Evolutionary conservation across 2,329 filamentous ascomycete genomes (phyloP), one percentile per base, ranked within the genome.

Genomic region (Pyricularia grisea): DNA sequence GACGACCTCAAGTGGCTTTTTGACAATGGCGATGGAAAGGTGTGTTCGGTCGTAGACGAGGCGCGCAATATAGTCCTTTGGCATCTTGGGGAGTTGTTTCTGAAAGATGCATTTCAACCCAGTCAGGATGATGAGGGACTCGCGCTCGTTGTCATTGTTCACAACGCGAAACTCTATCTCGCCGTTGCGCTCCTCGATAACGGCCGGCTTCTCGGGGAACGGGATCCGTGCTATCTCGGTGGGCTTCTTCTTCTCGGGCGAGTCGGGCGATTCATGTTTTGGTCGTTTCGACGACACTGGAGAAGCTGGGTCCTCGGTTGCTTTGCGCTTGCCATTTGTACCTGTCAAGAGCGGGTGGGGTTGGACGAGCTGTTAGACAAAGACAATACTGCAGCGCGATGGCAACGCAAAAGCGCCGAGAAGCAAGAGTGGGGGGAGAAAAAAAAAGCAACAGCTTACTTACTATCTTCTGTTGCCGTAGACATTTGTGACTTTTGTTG

Each of bases 161-260:
- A 92, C 90, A 11, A 92, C 90, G 67, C 89, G 84, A 77, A 92
- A 92, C 74, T 92, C 89, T 71, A 92, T 92, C 68, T 90, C 87
- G 69, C 90, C 89, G 75, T 87, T 87, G 71, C 88, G 85, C 77
- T 92, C 90, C 78, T 92, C 90, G 67, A 90, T 80, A 17, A 91
- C 90, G n/a, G 90, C 90, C n/a, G 89, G 87, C 83, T 87, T 97
- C 79, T 97, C 93, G 1, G 93, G 93, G 75, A 95, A 97, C 1
- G 92, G 92, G 50, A 96, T 92, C 23, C 66, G 66, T 36, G 64
- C 14, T 31, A 36, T 27, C 5, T 88, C 87, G 73, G 88, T 88
- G 73, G 85, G 83, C 70, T 85, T 85, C 74, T 86, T 86, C 20
- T 84, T 81, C 27, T 67, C 64, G 30, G 64, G 64, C 9, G 80